These are phyloP conservation scores for Pythium monospermum DNA, from an alignment of 352 stramenopile genomes.

Conservation along the genomic window DNA sequence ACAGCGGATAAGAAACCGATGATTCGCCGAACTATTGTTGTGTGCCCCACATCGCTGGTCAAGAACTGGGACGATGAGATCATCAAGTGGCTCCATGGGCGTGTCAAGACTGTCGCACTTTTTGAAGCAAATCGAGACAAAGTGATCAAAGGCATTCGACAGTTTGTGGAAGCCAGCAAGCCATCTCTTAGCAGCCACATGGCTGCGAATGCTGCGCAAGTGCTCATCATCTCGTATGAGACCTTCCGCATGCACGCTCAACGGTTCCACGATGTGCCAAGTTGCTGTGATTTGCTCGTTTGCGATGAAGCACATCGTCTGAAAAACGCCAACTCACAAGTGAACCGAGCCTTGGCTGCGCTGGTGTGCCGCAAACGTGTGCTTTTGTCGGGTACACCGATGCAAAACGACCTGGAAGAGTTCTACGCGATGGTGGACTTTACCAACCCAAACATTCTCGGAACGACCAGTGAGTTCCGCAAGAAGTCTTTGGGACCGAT, in stretches of 20 bases:
- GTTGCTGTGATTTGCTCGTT: constrained; percentile 94
- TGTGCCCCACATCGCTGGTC: constrained; percentile 82
- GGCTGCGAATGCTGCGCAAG: constrained; percentile 43
- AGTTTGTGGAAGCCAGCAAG: constrained; percentile 82
- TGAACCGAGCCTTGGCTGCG: constrained; percentile 72
- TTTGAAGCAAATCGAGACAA: constrained; percentile 78
- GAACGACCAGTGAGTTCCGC: constrained; percentile 87
- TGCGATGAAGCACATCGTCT: constrained; percentile 98
- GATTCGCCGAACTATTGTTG: constrained; percentile 68
- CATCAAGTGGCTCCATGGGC: constrained; percentile 82
- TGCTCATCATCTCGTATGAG: constrained; percentile 88
- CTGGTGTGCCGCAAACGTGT: constrained; percentile 90
- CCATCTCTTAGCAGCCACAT: constrained; percentile 29
- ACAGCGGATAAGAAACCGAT: constrained; percentile 40
- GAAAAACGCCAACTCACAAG: constrained; percentile 97
- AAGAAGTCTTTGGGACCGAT: constrained; percentile 91
- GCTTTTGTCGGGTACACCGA: constrained; percentile 95
- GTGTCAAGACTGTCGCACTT: constrained; percentile 77
- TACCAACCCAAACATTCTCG: constrained; percentile 83
- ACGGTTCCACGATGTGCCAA: constrained; percentile 83
- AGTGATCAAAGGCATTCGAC: constrained; percentile 78
- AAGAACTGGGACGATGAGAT: constrained; percentile 91
- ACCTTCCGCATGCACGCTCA: constrained; percentile 93
- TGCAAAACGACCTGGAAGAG: constrained; percentile 99
- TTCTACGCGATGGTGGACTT: constrained; percentile 98